A percentile compares a stretch with the other conserved stretches of the same genome.
Evolutionary conservation across 768 basidiomycete species (phyloP).

Genomic region (Brasilioporus rufonigricans): DNA sequence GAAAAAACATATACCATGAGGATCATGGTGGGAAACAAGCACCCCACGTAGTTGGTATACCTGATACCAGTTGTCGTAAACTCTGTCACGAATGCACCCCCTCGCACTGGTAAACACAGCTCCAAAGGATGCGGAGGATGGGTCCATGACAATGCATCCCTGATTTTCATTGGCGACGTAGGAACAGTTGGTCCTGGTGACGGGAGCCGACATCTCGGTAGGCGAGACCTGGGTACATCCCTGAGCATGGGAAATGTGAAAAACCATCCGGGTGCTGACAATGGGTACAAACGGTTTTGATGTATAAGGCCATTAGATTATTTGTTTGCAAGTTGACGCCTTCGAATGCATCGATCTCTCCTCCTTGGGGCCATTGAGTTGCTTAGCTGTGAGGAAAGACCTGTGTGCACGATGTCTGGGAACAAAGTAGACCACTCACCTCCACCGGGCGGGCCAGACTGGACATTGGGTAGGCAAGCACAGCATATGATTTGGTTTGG

Average conservation of each 20-base stretch:
- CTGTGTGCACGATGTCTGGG: background rate
- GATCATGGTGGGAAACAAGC: background rate
- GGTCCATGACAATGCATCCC: slow-evolving; percentile 64
- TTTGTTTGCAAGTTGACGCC: slow-evolving; percentile 65
- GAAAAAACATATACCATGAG: slow-evolving; percentile 31
- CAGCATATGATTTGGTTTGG: background rate
- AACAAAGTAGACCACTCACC: slow-evolving; percentile 13
- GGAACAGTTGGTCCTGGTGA: slow-evolving; percentile 60
- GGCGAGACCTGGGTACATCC: slow-evolving; percentile 55
- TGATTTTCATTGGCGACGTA: slow-evolving; percentile 52
- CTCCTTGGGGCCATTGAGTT: slow-evolving; percentile 59
- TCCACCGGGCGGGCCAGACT: slow-evolving; percentile 68
- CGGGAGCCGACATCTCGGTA: slow-evolving; percentile 47
- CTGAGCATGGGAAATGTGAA: slow-evolving; percentile 15
- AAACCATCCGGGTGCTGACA: background rate
- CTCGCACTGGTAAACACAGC: slow-evolving; percentile 59
- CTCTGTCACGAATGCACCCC: slow-evolving; percentile 77
- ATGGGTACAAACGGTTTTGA: slow-evolving; percentile 41
- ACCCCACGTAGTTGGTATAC: slow-evolving; percentile 35
- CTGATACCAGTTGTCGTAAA: slow-evolving; percentile 63
- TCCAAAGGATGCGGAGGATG: slow-evolving; percentile 58
- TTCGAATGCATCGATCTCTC: slow-evolving; percentile 81
- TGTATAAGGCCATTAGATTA: slow-evolving; percentile 78
- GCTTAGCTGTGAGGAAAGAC: slow-evolving; percentile 39
- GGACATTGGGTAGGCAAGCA: slow-evolving; percentile 47